Percentiles rank a stretch among this genome's conserved stretches.
These are phyloP conservation scores for Kazachstania africana DNA, from an alignment of 805 yeast species.

Conservation along the genomic window DNA sequence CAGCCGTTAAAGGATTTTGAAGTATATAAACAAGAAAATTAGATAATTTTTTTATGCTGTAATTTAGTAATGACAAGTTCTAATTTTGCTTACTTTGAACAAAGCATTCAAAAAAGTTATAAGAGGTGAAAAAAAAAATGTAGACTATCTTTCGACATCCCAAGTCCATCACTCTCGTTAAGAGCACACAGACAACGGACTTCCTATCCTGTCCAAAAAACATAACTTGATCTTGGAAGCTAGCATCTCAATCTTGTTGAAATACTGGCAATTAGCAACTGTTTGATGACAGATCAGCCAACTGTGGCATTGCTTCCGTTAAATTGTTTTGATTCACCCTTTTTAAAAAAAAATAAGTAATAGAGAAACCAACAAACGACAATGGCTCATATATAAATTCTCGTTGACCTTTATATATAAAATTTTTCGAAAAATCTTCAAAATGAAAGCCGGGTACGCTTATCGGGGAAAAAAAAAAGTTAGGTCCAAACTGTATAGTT, in stretches of 20 bases:
- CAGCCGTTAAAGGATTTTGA: conserved; percentile 33
- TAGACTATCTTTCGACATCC: conserved; percentile 31
- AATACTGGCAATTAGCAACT: conserved; percentile 30
- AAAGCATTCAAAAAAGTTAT: not conserved
- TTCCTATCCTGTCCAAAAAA: conserved; percentile 27
- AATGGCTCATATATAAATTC: no score
- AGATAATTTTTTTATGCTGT: not conserved
- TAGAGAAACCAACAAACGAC: no score
- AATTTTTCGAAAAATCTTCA: no score
- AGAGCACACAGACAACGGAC: conserved; percentile 27
- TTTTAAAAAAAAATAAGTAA: conserved; percentile 7
- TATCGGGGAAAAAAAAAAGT: no score
- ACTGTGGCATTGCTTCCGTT: conserved; percentile 31
- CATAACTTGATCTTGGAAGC: conserved; percentile 26
- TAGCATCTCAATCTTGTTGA: conserved; percentile 23
- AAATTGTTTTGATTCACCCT: conserved; percentile 24
- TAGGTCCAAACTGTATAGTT: no score
- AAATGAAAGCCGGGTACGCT: not conserved
- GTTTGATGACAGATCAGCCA: conserved; percentile 26
- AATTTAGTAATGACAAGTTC: not conserved
- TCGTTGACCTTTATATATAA: no score
- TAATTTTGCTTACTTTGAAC: no score
- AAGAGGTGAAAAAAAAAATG: conserved; percentile 9
- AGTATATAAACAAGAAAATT: conserved; percentile 4
- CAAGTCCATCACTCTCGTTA: conserved; percentile 22